These are phyloP conservation scores for Cladosporium sp. DNA, from an alignment of 2,329 filamentous ascomycete species.

Conservation along the genomic window DNA sequence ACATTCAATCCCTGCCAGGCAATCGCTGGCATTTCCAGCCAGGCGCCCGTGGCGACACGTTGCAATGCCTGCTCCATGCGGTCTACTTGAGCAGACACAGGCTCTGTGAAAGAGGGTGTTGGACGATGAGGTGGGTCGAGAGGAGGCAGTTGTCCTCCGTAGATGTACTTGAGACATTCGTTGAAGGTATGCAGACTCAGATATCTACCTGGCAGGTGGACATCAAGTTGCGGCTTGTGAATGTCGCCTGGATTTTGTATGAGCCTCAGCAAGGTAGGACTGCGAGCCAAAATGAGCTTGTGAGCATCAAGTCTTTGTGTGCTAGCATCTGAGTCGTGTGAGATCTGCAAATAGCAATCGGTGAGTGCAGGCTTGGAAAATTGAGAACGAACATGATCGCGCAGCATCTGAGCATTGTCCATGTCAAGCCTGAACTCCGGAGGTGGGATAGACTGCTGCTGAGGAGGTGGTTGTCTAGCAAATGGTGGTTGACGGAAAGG, in stretches of 20 bases:
- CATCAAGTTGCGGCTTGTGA: conserved; percentile 19
- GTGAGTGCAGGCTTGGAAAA: conserved; percentile 32
- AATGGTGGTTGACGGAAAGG: conserved; percentile 12
- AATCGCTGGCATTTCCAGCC: conserved; percentile 46
- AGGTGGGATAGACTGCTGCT: conserved; percentile 20
- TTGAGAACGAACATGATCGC: conserved; percentile 31
- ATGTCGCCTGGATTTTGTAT: conserved; percentile 25
- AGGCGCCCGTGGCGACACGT: conserved; percentile 63
- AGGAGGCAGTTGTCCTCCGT: conserved; percentile 34
- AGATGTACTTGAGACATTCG: conserved; percentile 35
- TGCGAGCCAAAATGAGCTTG: conserved; percentile 35
- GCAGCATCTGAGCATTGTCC: conserved; percentile 34
- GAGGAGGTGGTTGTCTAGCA: conserved; percentile 4
- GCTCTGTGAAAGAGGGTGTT: conserved; percentile 15
- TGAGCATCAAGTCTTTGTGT: conserved; percentile 31
- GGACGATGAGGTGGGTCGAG: conserved; percentile 24
- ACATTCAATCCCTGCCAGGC: conserved; percentile 57
- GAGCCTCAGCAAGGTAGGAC: conserved; percentile 29
- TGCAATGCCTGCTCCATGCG: conserved; percentile 51
- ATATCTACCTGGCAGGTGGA: conserved; percentile 27
- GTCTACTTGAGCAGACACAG: conserved; percentile 22
- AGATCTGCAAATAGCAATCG: conserved; percentile 36
- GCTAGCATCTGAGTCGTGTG: conserved; percentile 25
- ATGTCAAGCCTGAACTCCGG: conserved; percentile 26
- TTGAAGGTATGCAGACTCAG: conserved; percentile 29